Base-by-base conservation (phyloP, 345 rosid genomes). In the Eucalyptus sp. region DNA sequence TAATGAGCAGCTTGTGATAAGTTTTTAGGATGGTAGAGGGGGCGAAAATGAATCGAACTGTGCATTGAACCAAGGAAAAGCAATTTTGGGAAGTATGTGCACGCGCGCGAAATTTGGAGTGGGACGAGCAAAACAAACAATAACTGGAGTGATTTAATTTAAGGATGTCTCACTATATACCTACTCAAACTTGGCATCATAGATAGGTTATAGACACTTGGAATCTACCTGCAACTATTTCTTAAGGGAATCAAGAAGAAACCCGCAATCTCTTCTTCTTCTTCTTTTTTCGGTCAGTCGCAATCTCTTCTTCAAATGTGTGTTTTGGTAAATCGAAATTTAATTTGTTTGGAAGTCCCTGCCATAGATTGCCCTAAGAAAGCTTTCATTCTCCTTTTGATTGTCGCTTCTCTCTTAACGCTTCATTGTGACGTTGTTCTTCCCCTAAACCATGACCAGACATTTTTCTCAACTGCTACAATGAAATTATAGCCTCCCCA, bases 361-460 rank as follows among this genome's bases (percentile, higher is more conserved):
- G 3, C 33, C 18, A 2, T 29, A 29, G 71, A 64, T 64, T 64
- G 71, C 33, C 37, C 71, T 29, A 13, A 64, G 71, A 5, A 64
- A 64, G 71, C 71, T 64, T 0, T 10, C 33, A 14, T 64, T 17
- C 44, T 15, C 10, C 25, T 33, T 18, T 71, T 71, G 25, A 33
- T 17, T 0, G 4, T 33, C 13, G 44, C 80, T 15, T 68, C 13
- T 16, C 24, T 33, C 7, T 1, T 0, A 3, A 33, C 5, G 44
- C 80, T 68, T 33, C 80, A 3, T 3, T 37, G 80, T 1, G 25
- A 68, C 7, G 10, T 4, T 9, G 80, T 8, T 68, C 80, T 17
- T 68, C 44, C 80, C 80, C 5, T 68, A 9, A 68, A 17, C 13
- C 80, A 17, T 6, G 80, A 68, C 80, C 44, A 33, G 44, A 9